Base-by-base conservation (phyloP, 1,284 basidiomycete genomes). In the Termitomyces sp. region DNA sequence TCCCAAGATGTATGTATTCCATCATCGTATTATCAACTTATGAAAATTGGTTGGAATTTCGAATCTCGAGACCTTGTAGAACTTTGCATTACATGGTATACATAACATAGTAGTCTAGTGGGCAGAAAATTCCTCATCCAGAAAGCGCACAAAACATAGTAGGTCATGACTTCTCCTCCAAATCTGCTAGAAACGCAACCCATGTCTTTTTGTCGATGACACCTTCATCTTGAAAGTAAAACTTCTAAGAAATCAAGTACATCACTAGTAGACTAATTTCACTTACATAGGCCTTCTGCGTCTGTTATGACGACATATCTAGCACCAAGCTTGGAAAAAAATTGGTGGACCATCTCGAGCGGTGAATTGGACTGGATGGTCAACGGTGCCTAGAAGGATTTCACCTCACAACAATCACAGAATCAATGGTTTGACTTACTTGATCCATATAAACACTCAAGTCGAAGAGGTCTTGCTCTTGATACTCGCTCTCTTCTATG, bases 121-220 rank as follows among this genome's bases (percentile, higher is more conserved):
- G n/a, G 15, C n/a, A 4, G 21, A 17, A 9, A 28, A 38, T 7
- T 3, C 13, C 19, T 33, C n/a, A 9, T 40, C 34, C 9, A 30
- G 12, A 17, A 19, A 19, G 6, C 1, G 6, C 19, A 12, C 21
- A 7, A 19, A 28, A 30, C 6, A 24, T 19, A 55, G 30, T 38
- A 46, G n/a, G 30, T 64, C 52, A 70, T 45, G 59, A 77, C 58
- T 78, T 81, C 60, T 82, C 82, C 60, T 90, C 88, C 40, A 93
- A 69, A 64, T 86, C 81, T 51, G 76, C 81, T 33, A 95, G 72
- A 73, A 94, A 94, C 5, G 80, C 86, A 24, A 95, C 79, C 92
- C 92, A 97, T 1, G 83, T 83, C 72, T 95, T 95, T 78, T 97
- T 97, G 70, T 94, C 90, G 56, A 98, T 89, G 9, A 95, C 78